A percentile compares a stretch with the other conserved stretches of the same genome.
Evolutionary conservation across 768 basidiomycete genomes (phyloP).

Genomic region (Mycena kentingensis): DNA sequence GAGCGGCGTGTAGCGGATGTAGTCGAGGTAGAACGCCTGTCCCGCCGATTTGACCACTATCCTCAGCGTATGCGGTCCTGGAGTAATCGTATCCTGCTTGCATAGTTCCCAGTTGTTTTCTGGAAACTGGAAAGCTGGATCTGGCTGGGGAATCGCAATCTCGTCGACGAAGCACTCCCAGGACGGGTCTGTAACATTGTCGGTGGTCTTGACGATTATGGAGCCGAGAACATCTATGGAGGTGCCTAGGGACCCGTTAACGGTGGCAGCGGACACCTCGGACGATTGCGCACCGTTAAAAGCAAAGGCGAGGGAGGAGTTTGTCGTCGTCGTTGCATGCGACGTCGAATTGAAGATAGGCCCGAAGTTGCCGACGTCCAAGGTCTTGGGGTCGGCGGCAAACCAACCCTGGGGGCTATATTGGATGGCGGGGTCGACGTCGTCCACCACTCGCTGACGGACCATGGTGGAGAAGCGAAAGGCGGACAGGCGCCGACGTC

Average conservation of each 20-base stretch:
- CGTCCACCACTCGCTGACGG: too few species aligned
- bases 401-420: too few species aligned
- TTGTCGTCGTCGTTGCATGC: too few species aligned
- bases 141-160: conserved; percentile 20
- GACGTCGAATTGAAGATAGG: too few species aligned
- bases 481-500: too few species aligned
- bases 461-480: too few species aligned
- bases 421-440: too few species aligned
- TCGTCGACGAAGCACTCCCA: conserved; percentile 38
- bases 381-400: too few species aligned
- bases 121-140: conserved; percentile 19
- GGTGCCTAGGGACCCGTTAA: conserved; percentile 34
- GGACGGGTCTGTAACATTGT: conserved; percentile 27
- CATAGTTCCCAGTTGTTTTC: conserved; percentile 40
- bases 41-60: conserved; percentile 30
- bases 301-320: conserved; percentile 10
- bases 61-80: conserved; percentile 30
- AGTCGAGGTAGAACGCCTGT: conserved; percentile 33
- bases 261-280: too few species aligned
- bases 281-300: conserved; percentile 7
- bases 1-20: conserved; percentile 29
- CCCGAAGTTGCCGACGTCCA: too few species aligned
- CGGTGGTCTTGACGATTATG: conserved; percentile 8
- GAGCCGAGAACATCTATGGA: conserved; percentile 28
- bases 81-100: conserved; percentile 20